phyloP scores from a whole-genome alignment of 1,284 basidiomycete species.

The Cutaneotrichosporon cavernicola region DNA sequence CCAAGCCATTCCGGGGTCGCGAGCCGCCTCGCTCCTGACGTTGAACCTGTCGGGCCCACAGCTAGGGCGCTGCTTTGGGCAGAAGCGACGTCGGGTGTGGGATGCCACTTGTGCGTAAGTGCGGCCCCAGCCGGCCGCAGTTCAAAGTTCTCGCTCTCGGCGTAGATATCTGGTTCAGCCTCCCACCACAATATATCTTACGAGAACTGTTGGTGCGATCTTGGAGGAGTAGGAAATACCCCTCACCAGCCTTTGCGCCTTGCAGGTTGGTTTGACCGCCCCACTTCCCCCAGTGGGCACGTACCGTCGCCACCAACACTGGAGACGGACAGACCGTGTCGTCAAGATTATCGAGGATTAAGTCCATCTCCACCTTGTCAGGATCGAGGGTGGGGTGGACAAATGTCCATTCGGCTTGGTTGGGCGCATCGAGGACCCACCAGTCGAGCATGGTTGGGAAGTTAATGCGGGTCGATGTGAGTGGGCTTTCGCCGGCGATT shows the following conservation, averaged over 20 bases:
- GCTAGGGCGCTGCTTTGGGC: too few relatives aligned
- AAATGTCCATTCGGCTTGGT: neutral
- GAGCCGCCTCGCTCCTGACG: too few relatives aligned
- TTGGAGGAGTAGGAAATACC: neutral
- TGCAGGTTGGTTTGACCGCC: neutral
- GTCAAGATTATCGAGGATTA: neutral
- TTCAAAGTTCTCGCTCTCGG: conserved; percentile 4
- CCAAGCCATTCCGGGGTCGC: neutral
- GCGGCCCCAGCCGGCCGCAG: neutral
- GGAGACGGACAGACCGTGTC: neutral
- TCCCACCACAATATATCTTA: neutral
- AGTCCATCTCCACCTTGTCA: neutral
- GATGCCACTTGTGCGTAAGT: neutral
- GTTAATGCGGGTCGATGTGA: neutral
- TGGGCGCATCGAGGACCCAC: conserved; percentile 1
- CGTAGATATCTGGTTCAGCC: neutral
- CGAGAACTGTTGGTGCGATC: neutral
- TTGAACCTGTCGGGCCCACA: too few relatives aligned
- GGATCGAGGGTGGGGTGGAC: neutral
- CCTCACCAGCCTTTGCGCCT: conserved; percentile 1
- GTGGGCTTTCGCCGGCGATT: neutral
- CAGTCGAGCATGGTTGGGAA: conserved; percentile 7
- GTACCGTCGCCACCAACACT: neutral
- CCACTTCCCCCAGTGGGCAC: neutral
- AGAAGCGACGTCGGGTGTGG: too few relatives aligned